Base-by-base conservation (phyloP, 2,329 filamentous ascomycete genomes). In the Akanthomyces lecanii region DNA sequence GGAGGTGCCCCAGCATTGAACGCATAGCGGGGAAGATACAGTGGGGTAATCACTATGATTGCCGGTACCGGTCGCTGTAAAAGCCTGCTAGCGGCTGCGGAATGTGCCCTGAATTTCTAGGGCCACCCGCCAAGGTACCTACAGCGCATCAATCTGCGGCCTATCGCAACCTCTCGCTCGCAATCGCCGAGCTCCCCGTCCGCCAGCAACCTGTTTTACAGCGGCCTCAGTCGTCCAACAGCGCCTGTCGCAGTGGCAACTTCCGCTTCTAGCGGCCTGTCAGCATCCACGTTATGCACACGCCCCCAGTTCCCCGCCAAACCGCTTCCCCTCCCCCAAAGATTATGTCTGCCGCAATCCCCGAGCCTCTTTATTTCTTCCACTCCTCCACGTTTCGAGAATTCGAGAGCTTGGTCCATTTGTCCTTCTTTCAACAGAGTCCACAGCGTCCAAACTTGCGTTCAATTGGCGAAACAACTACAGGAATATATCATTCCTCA, bases 291-390 rank as follows among this genome's bases (percentile, higher is more conserved):
- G 14, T 12, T 53, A 53, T 33, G 28, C 28, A 53, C 58, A 61
- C 48, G 47, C 58, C 47, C 58, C 48, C n/a, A 52, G 58, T 61
- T 61, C 50, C 50, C 58, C 58, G 48, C 58, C 58, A 52, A 36
- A 23, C 28, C 55, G 25, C n/a, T 40, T 45, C 48, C 44, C 38
- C 48, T 21, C 25, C 38, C 25, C 40, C 48, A 36, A 30, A 10
- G 23, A 33, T 36, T 36, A 1, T 11, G 23, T 30, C 11, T 30
- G 48, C 48, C 58, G 38, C 40, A 33, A 1, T 61, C 58, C 58
- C 58, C 58, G 58, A 53, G 45, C 44, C 36, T 45, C 23, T 25
- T 16, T 16, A 16, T n/a, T 45, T 58, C 25, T 36, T 45, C 14
- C 28, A 57, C 42, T n/a, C 16, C 45, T 12, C 50, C n/a, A 16